Percentiles rank a stretch among this genome's conserved stretches.
Conservation (phyloP, 345 rosid species). For the Triadica sebifera region DNA sequence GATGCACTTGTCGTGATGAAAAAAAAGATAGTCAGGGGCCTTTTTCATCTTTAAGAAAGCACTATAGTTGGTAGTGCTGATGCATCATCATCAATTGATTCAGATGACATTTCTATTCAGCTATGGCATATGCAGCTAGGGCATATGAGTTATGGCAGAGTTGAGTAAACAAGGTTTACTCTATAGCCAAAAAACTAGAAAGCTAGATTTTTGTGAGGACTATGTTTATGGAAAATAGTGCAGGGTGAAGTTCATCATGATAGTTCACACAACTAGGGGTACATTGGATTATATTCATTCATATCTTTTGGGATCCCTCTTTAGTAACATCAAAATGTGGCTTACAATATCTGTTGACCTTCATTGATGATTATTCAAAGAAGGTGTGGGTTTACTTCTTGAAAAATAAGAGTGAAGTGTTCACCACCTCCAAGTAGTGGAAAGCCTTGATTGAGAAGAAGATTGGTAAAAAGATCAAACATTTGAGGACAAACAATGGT, state of each 20-base stretch:
- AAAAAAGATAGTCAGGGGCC: not conserved
- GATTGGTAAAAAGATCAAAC: not conserved
- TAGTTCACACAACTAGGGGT: not conserved
- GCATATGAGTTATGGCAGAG: not conserved
- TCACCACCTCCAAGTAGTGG: not conserved
- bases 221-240: not conserved
- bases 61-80: too few relatives aligned
- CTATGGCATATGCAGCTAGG: not conserved
- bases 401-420: not conserved
- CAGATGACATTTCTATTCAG: not conserved
- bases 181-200: not conserved
- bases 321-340: not conserved
- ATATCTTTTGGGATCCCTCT: not conserved
- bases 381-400: not conserved
- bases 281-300: not conserved
- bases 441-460: not conserved
- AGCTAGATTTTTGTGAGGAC: not conserved
- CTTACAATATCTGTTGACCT: not conserved
- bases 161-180: not conserved
- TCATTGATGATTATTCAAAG: not conserved
- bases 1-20: not conserved
- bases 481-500: not conserved
- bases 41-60: not conserved
- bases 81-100: too few relatives aligned
- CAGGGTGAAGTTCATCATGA: not conserved